phyloP scores from a whole-genome alignment of 78 protist genomes.

The Dictyostelium intermedium region DNA sequence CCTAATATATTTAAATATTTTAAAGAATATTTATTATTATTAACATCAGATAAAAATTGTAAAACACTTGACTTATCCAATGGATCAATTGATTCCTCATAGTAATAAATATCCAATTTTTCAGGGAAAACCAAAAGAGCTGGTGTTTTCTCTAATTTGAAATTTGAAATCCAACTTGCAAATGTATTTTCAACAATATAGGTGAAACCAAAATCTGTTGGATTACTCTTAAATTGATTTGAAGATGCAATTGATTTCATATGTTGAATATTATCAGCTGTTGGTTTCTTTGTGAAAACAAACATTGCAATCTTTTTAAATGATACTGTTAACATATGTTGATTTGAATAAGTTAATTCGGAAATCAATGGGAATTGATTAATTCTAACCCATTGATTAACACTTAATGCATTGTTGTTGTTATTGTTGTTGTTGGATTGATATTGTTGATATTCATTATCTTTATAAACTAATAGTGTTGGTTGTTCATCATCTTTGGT shows the following conservation, averaged over 20 bases:
- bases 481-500: neutral
- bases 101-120: slow-evolving; percentile 33
- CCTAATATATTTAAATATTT: slow-evolving; percentile 20
- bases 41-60: slow-evolving; percentile 9
- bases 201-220: slow-evolving; percentile 12
- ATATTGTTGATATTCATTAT: neutral
- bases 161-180: slow-evolving; percentile 18
- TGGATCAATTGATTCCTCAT: slow-evolving; percentile 1
- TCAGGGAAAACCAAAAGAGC: slow-evolving; percentile 34
- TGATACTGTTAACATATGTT: neutral
- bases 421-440: neutral
- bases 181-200: neutral
- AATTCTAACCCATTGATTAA: slow-evolving; percentile 28
- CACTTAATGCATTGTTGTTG: neutral
- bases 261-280: neutral
- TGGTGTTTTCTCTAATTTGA: slow-evolving; percentile 18
- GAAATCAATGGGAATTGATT: slow-evolving; percentile 42
- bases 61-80: neutral
- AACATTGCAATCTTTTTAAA: slow-evolving; percentile 38
- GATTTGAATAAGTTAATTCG: neutral
- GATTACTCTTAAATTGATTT: neutral
- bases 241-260: slow-evolving; percentile 27
- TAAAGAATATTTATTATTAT: neutral
- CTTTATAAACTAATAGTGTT: neutral
- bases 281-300: slow-evolving; percentile 21